Percentiles rank a stretch among this genome's conserved stretches.
Evolutionary conservation across 1,139 yeast genomes (phyloP).

Genomic region (Yarrowia galli): DNA sequence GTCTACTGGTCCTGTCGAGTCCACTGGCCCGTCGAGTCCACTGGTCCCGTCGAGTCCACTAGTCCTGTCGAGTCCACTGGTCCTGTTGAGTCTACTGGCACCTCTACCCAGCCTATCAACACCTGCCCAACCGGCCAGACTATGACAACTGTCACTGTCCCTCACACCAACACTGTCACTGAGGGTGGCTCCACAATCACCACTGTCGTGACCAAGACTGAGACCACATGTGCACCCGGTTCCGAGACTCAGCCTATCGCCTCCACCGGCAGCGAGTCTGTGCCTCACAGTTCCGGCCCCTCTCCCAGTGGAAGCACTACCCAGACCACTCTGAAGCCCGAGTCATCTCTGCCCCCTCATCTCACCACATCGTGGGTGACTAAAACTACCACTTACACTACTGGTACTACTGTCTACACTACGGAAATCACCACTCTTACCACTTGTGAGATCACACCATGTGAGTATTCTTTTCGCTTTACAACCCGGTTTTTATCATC

Average conservation of each 20-base stretch:
- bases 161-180: background rate
- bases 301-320: background rate
- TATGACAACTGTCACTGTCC: background rate
- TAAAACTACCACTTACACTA: background rate
- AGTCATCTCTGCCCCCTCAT: constrained; percentile 1
- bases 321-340: background rate
- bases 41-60: background rate
- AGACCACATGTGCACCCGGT: background rate
- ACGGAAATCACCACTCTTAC: constrained; percentile 22
- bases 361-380: constrained; percentile 20
- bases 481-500: too few species aligned
- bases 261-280: background rate
- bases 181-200: constrained; percentile 1
- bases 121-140: constrained; percentile 1
- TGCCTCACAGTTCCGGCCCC: background rate
- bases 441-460: constrained; percentile 13
- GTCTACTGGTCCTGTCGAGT: background rate
- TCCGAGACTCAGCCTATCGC: background rate
- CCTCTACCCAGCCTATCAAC: background rate
- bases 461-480: too few species aligned
- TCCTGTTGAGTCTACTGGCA: background rate
- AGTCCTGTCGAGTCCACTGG: background rate
- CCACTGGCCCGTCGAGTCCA: background rate
- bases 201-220: constrained; percentile 21
- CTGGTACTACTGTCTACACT: constrained; percentile 8